Evolutionary conservation across 192 early-diverging fungal species (phyloP).

Genomic region (Linnemannia elongata): DNA sequence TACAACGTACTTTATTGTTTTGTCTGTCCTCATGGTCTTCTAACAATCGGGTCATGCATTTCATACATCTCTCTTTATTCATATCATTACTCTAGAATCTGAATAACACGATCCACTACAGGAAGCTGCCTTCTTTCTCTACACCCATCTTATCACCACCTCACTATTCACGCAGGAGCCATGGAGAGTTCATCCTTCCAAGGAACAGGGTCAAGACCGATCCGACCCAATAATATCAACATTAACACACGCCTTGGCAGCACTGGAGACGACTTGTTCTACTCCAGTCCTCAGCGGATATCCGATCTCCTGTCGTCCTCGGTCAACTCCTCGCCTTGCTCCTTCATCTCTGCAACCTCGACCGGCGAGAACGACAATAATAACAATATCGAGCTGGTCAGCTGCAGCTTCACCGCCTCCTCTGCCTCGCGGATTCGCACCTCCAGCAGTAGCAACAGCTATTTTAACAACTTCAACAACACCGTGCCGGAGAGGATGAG

Average conservation of each 20-base stretch:
- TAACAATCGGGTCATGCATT: not conserved
- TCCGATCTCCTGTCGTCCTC: constrained; percentile 29
- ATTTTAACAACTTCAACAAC: not conserved
- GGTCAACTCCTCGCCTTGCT: constrained; percentile 36
- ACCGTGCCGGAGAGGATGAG: not conserved
- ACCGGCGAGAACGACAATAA: constrained; percentile 8
- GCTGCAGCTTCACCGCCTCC: constrained; percentile 16
- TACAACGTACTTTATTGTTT: not conserved
- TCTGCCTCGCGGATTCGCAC: not conserved
- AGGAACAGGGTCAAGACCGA: not conserved
- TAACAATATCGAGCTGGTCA: constrained; percentile 24
- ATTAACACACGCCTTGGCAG: not conserved
- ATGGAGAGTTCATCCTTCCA: not conserved
- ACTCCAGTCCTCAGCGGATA: constrained; percentile 4
- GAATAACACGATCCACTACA: not conserved
- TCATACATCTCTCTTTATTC: not conserved
- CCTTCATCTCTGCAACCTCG: constrained; percentile 35
- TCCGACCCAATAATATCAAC: constrained; percentile 13
- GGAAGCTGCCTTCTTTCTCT: not conserved
- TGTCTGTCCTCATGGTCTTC: not conserved
- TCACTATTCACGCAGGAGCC: not conserved
- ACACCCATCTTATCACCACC: not conserved
- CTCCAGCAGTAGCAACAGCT: not conserved
- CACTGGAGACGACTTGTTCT: not conserved
- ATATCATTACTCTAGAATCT: not conserved